phyloP scores from a whole-genome alignment of 805 yeast species.

The Suhomyces kilbournensis region DNA sequence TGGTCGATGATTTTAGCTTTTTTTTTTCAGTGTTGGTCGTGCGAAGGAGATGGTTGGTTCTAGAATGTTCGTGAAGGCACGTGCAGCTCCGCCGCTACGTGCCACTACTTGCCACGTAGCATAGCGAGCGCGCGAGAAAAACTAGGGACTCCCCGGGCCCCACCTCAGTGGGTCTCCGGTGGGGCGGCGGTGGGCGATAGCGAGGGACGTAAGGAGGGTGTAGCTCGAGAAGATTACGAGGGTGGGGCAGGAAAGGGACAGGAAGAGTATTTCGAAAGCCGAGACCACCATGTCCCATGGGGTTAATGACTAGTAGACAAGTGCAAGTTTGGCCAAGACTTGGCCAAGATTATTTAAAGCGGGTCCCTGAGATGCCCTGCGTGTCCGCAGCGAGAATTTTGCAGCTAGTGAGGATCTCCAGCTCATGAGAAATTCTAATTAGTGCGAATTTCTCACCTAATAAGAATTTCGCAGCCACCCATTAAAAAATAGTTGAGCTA shows the following conservation, averaged over 20 bases:
- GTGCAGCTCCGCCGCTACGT: not conserved
- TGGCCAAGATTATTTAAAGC: not conserved
- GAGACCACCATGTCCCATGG: not conserved
- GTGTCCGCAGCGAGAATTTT: not conserved
- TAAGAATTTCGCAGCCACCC: not conserved
- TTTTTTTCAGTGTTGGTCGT: conserved; percentile 4
- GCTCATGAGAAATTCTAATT: too few relatives aligned
- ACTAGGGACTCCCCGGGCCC: not conserved
- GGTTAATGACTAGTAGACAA: not conserved
- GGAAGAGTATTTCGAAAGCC: not conserved
- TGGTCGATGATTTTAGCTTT: conserved; percentile 1
- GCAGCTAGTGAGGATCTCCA: not conserved
- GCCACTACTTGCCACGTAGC: not conserved
- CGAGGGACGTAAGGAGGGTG: too few relatives aligned
- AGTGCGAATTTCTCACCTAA: not conserved
- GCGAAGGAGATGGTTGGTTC: not conserved
- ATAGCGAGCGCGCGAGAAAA: not conserved
- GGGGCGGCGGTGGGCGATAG: too few relatives aligned
- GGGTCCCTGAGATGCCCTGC: not conserved
- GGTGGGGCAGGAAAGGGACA: not conserved
- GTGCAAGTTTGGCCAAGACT: not conserved
- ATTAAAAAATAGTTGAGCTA: not conserved
- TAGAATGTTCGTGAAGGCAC: conserved; percentile 2
- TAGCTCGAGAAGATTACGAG: too few relatives aligned
- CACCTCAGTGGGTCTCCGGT: too few relatives aligned